Evolutionary conservation across 2,329 filamentous ascomycete species (phyloP), one percentile per base, ranked within the genome.

Genomic region (Fusarium tanahbumbuense): DNA sequence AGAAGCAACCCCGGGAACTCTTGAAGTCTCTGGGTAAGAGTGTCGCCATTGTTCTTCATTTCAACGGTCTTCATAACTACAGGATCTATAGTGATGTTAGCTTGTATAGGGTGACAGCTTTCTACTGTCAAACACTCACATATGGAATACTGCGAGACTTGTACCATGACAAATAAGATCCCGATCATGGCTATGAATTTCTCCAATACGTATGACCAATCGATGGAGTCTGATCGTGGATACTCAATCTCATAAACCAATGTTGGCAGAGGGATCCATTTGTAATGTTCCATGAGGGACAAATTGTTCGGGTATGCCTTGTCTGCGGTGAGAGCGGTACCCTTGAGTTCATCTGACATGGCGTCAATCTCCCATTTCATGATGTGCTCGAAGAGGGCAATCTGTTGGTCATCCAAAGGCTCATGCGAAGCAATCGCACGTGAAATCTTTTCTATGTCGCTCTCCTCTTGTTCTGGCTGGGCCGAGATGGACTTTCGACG

Each of bases 231-330:
- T 8, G 84, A 84, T 45, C 91, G 86, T 4, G 92, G 92, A 74
- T 94, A 94, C 73, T 92, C 89, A 46, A 92, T 85, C 76, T 95
- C 92, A 77, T 94, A 95, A 16, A 94, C 91, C 7, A 94, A 81
- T 1, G 92, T 94, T 6, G 92, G 92, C 12, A 94, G 83, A 45
- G 89, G 86, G 52, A 92, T 89, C 84, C 91, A 95, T 76, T 93
- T 91, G 75, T 89, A 88, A 71, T 92, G 89, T 75, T 92, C 90
- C 50, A 75, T 64, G 13, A 89, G 71, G 0, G 87, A 92, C 40
- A 94, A 82, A 74, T 94, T 94, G 50, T 86, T 82, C 0, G 92
- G 92, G 74, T 94, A 94, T 22, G 78, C 84, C 64, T 81, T 85
- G 72, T 70, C 79, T 20, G 72, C 78, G 57, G 72, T 79, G 56